Evolutionary conservation across 768 basidiomycete genomes (phyloP).

Genomic region (Amanita fuliginea): DNA sequence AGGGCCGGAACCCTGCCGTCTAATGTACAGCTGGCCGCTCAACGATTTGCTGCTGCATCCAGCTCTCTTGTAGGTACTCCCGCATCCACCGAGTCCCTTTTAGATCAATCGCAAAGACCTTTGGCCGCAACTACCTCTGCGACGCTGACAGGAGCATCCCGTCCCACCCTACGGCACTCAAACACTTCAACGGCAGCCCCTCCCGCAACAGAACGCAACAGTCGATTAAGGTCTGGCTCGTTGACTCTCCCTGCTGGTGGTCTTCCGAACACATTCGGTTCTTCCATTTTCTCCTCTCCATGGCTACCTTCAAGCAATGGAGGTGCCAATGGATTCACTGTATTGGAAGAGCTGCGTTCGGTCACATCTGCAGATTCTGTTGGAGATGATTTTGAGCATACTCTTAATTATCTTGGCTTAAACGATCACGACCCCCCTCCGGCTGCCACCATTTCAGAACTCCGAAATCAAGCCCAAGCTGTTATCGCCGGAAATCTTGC

Average conservation of each 20-base stretch:
- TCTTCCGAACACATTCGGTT: conserved; percentile 75
- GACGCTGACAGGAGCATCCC: conserved; percentile 32
- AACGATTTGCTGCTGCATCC: conserved; percentile 65
- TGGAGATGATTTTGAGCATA: conserved; percentile 86
- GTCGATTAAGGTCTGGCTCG: conserved; percentile 86
- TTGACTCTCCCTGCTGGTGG: conserved; percentile 76
- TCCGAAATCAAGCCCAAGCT: conserved; percentile 83
- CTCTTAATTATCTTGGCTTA: conserved; percentile 92
- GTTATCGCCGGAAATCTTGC: conserved; percentile 79
- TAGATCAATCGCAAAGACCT: conserved; percentile 41
- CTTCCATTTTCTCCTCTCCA: conserved; percentile 82
- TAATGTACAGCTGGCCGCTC: conserved; percentile 81
- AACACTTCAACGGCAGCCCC: conserved; percentile 44
- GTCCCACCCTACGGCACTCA: conserved; percentile 69
- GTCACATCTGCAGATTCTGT: conserved; percentile 69
- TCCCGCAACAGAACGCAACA: conserved; percentile 53
- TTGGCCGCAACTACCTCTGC: conserved; percentile 32
- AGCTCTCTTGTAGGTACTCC: conserved; percentile 40
- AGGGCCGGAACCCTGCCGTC: conserved; percentile 97
- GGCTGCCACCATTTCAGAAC: conserved; percentile 80
- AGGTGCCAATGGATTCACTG: conserved; percentile 44
- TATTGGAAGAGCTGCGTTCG: conserved; percentile 74
- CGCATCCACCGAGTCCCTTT: conserved; percentile 28
- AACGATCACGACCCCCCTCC: conserved; percentile 66
- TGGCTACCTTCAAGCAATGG: conserved; percentile 66